Evolutionary conservation across 495 filamentous ascomycete species (phyloP).

Genomic region (Lasiosphaeria ovina): DNA sequence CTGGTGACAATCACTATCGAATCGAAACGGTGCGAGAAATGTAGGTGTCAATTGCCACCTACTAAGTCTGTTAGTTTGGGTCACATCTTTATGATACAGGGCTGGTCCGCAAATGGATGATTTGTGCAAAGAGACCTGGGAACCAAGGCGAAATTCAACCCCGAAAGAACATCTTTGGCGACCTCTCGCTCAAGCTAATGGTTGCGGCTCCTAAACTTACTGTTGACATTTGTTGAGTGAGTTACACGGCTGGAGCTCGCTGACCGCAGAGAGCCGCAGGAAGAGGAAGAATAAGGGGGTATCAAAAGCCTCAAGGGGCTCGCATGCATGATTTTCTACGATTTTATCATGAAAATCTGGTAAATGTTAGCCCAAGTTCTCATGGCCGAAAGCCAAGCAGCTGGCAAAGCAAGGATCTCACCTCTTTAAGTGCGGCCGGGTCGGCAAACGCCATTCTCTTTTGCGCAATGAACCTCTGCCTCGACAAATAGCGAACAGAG

Average conservation of each 20-base stretch:
- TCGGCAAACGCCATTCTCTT: constrained; percentile 75
- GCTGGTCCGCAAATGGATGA: no score
- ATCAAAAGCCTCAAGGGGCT: neutral
- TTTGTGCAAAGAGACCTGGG: no score
- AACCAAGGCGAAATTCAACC: no score
- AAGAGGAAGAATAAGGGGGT: neutral
- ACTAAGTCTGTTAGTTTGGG: no score
- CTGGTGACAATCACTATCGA: no score
- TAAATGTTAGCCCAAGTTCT: constrained; percentile 34
- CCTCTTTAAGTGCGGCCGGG: constrained; percentile 72
- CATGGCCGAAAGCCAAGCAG: neutral
- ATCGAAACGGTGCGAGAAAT: no score
- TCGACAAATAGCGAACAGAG: constrained; percentile 59
- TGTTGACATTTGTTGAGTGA: neutral
- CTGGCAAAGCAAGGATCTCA: constrained; percentile 33
- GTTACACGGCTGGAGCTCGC: neutral
- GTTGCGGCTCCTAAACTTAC: no score
- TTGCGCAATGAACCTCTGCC: constrained; percentile 71
- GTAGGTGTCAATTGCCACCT: no score
- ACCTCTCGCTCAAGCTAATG: no score
- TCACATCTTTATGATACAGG: no score
- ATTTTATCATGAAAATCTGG: constrained; percentile 75
- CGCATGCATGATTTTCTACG: constrained; percentile 24
- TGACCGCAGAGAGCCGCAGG: neutral
- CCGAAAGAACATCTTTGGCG: no score